phyloP scores from a whole-genome alignment of 768 basidiomycete species.

The Pholiota molesta region DNA sequence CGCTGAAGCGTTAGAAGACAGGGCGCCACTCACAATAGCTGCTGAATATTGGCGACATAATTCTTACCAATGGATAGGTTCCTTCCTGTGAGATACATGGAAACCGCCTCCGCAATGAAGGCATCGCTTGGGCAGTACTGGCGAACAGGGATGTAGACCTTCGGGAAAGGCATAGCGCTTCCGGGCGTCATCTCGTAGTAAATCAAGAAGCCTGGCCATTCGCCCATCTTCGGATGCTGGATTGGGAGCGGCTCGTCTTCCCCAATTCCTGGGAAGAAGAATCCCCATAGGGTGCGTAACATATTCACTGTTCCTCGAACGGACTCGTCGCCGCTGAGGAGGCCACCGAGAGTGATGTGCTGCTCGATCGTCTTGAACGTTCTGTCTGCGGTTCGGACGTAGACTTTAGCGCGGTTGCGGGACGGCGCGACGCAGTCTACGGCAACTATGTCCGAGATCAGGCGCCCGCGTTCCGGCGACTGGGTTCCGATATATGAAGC shows the following conservation, averaged over 20 bases:
- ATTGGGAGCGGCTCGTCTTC: constrained; percentile 12
- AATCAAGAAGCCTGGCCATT: constrained; percentile 5
- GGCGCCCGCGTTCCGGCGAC: not conserved
- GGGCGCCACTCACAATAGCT: constrained; percentile 17
- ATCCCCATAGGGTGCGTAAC: constrained; percentile 16
- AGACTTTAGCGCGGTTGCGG: constrained; percentile 20
- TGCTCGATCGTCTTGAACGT: constrained; percentile 13
- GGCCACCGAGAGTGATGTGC: constrained; percentile 17
- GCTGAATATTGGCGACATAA: constrained; percentile 13
- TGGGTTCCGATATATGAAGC: constrained; percentile 15
- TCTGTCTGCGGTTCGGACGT: constrained; percentile 18
- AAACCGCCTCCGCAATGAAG: constrained; percentile 15
- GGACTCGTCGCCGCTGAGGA: constrained; percentile 11
- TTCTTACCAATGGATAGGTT: constrained; percentile 11
- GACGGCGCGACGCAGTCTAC: constrained; percentile 18
- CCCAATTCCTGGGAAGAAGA: constrained; percentile 19
- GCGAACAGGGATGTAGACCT: constrained; percentile 23
- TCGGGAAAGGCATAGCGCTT: constrained; percentile 14
- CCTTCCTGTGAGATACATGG: constrained; percentile 12
- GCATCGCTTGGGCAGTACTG: constrained; percentile 21
- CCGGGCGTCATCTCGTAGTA: constrained; percentile 20
- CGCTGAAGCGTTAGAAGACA: not conserved
- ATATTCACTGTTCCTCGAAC: constrained; percentile 15
- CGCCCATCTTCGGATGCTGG: constrained; percentile 12
- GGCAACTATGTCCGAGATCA: constrained; percentile 17